Conservation (phyloP, 1,284 basidiomycete genomes). For the Cryptococcus wingfieldii region DNA sequence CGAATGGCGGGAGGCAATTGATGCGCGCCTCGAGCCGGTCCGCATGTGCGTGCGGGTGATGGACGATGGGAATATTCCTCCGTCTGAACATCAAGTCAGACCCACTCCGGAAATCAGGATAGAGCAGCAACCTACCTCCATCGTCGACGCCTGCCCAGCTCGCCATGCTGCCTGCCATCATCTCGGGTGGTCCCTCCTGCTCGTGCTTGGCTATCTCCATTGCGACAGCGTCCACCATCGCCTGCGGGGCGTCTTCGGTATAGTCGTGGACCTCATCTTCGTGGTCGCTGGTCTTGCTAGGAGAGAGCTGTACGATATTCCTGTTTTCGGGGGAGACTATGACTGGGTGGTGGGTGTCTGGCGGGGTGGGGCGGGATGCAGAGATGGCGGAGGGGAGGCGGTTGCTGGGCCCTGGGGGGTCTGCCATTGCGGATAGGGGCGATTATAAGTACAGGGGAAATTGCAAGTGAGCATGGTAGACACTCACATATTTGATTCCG, state of each 20-base stretch:
- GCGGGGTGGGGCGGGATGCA: conserved; percentile 16
- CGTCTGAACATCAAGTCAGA: conserved; percentile 8
- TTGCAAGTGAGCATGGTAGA: too few species aligned
- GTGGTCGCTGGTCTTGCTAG: background rate
- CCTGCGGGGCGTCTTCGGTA: conserved; percentile 38
- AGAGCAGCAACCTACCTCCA: conserved; percentile 12
- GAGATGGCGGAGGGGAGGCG: conserved; percentile 22
- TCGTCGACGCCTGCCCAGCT: conserved; percentile 29
- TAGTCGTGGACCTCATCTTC: conserved; percentile 26
- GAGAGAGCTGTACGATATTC: conserved; percentile 2
- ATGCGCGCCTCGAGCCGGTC: conserved; percentile 32
- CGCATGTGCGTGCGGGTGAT: conserved; percentile 35
- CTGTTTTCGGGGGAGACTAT: conserved; percentile 4
- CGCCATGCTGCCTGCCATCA: conserved; percentile 35
- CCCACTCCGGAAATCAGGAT: background rate
- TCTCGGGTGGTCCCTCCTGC: conserved; percentile 32
- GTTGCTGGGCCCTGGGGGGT: conserved; percentile 15
- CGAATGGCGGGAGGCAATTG: conserved; percentile 27
- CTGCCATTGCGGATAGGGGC: conserved; percentile 13
- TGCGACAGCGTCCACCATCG: conserved; percentile 33
- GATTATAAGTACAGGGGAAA: background rate
- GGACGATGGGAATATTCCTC: conserved; percentile 37
- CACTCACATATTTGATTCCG: too few species aligned
- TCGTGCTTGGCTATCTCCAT: conserved; percentile 31
- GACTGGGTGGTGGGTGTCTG: conserved; percentile 22